Evolutionary conservation across 257 asterid genomes (phyloP), one percentile per base, ranked within the genome.

Genomic region (Datura wrightii): DNA sequence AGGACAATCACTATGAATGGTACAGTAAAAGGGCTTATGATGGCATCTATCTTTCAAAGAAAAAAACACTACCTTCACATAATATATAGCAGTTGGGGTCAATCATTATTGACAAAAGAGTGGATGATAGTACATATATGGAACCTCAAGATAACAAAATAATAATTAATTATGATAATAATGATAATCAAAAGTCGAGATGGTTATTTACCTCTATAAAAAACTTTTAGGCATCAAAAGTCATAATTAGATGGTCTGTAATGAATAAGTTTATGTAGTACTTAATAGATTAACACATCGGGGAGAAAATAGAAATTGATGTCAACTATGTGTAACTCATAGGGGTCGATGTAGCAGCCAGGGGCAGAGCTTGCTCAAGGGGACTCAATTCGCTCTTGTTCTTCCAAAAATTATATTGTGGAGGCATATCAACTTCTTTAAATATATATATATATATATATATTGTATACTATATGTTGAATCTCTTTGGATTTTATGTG

Each of bases 31-130:
- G 37, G 37, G 18, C 18, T 42, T 5, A 71, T 42, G 79, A 71
- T 71, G 60, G 15, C 78, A 10, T 67, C 55, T 37, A 85, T 69
- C 56, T 62, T 60, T 84, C 1, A 0, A 24, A n/a, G n/a, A 24
- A 60, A 16, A 79, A 10, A 34, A 10, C 79, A 10, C 67, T 70
- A 58, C 76, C 19, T 31, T n/a, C 14, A 42, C 56, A 54, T 66
- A 79, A 63, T 79, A 24, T 62, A 85, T 10, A 15, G n/a, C 58
- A 74, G 1, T 46, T 74, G 59, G 19, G 42, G 19, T 74, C 66
- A 48, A 46, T 78, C 44, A 19, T 24, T 69, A 65, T 74, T 76
- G 14, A 37, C 31, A 80, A 58, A 72, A 62, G 44, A 85, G 44
- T 59, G 10, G 59, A 84, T 71, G 18, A 60, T 78, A 6, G 58